Conservation (phyloP, 129 eudicot species). For the Mikania micrantha region DNA sequence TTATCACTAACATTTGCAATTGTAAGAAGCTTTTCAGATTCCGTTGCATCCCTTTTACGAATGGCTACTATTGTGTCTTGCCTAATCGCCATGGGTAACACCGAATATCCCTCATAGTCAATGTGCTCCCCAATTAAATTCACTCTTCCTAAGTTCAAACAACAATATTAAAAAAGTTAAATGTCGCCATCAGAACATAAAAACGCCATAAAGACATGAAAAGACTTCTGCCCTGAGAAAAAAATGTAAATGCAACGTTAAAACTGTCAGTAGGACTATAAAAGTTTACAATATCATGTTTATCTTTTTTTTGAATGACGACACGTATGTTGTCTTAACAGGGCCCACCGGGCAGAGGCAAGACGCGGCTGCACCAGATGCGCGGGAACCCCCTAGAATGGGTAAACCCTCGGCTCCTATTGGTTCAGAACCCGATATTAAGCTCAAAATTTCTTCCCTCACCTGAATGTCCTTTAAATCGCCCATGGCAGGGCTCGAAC, state of each 20-base stretch:
- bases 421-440: no score
- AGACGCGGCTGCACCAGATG: no score
- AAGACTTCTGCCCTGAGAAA: neutral
- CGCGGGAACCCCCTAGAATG: no score
- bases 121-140: slow-evolving; percentile 99
- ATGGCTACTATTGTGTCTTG: slow-evolving; percentile 95
- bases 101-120: slow-evolving; percentile 97
- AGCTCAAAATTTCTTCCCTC: no score
- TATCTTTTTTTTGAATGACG: no score
- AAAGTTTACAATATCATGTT: neutral
- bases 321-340: no score
- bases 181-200: neutral
- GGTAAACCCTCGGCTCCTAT: no score
- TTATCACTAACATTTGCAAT: slow-evolving; percentile 87
- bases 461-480: no score
- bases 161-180: slow-evolving; percentile 2
- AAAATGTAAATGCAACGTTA: neutral
- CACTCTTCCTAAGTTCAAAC: slow-evolving; percentile 57
- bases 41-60: slow-evolving; percentile 43
- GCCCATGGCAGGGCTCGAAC: no score
- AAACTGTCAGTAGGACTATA: neutral
- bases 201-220: slow-evolving; percentile 2
- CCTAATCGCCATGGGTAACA: slow-evolving; percentile 95
- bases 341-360: no score
- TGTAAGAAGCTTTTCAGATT: slow-evolving; percentile 54